These are phyloP conservation scores for Arthrocladium fulminans DNA, from an alignment of 2,329 filamentous ascomycete genomes.

Conservation along the genomic window DNA sequence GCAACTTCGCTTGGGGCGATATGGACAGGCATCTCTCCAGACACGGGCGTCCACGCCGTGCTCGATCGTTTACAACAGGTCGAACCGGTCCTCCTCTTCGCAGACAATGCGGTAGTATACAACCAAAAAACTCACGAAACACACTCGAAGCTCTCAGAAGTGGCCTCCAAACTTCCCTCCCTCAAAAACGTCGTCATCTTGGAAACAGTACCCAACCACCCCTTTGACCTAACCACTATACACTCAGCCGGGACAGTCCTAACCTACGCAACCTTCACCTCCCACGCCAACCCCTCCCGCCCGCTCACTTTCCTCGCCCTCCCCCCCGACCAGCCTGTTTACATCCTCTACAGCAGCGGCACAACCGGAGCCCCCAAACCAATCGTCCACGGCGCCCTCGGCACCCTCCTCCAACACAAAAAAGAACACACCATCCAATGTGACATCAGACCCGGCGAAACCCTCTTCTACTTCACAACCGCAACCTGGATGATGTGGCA, in stretches of 20 bases:
- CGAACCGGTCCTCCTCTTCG: conserved; percentile 69
- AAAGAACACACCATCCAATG: conserved; percentile 89
- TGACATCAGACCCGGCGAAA: conserved; percentile 62
- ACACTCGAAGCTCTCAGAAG: conserved; percentile 66
- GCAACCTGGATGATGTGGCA: conserved; percentile 99
- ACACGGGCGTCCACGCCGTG: conserved; percentile 85
- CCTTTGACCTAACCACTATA: conserved; percentile 29
- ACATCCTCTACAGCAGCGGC: conserved; percentile 87
- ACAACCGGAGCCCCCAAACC: conserved; percentile 85
- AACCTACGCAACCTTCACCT: conserved; percentile 39
- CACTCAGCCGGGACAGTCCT: conserved; percentile 30
- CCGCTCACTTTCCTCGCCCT: conserved; percentile 64
- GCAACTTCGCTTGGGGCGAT: conserved; percentile 74
- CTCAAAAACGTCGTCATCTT: conserved; percentile 68
- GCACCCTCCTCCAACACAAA: conserved; percentile 90
- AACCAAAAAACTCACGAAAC: conserved; percentile 86
- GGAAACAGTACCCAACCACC: conserved; percentile 47
- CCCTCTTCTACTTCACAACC: conserved; percentile 88
- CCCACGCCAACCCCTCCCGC: conserved; percentile 32
- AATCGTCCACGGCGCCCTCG: conserved; percentile 84
- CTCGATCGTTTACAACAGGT: conserved; percentile 82
- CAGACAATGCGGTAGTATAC: conserved; percentile 80
- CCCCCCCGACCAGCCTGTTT: conserved; percentile 76
- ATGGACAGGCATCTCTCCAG: conserved; percentile 88
- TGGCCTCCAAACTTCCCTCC: conserved; percentile 58